Percentiles rank a stretch among this genome's conserved stretches.
phyloP scores from a whole-genome alignment of 2,329 filamentous ascomycete species.

The Rutstroemia sp. region DNA sequence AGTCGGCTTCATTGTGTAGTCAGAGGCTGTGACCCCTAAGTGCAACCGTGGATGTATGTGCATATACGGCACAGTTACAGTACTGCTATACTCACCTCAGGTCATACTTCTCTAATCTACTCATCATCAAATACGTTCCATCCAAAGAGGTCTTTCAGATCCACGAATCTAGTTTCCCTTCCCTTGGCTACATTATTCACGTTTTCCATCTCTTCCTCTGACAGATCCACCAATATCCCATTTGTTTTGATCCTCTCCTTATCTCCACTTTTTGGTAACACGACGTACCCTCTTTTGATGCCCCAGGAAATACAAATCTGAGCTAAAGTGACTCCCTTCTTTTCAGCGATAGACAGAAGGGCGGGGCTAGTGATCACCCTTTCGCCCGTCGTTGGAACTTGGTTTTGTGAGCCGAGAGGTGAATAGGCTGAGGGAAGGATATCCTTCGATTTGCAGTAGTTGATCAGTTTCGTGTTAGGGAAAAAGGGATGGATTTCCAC shows the following conservation, averaged over 20 bases:
- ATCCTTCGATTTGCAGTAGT: conserved; percentile 58
- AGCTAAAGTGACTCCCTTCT: conserved; percentile 50
- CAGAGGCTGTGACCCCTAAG: no score
- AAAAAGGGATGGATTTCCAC: conserved; percentile 68
- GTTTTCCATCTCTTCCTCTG: conserved; percentile 49
- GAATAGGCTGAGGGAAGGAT: conserved; percentile 70
- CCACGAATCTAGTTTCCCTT: conserved; percentile 63
- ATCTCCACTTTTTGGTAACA: conserved; percentile 65
- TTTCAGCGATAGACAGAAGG: conserved; percentile 53
- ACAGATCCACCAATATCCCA: conserved; percentile 55
- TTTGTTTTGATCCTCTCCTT: conserved; percentile 61
- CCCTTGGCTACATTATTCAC: conserved; percentile 51
- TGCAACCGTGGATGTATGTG: neutral
- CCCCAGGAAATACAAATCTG: conserved; percentile 65
- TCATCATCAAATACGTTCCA: conserved; percentile 44
- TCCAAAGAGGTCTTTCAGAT: conserved; percentile 73
- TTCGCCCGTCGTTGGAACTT: conserved; percentile 56
- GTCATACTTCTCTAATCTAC: neutral
- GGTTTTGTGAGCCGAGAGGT: conserved; percentile 54
- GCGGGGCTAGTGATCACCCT: conserved; percentile 51
- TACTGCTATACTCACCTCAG: neutral
- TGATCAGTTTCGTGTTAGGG: conserved; percentile 60
- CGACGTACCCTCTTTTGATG: conserved; percentile 57
- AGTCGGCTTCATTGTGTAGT: no score
- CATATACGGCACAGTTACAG: neutral